Evolutionary conservation across 2,329 filamentous ascomycete genomes (phyloP), one percentile per base, ranked within the genome.

Genomic region (Aspergillus persii): DNA sequence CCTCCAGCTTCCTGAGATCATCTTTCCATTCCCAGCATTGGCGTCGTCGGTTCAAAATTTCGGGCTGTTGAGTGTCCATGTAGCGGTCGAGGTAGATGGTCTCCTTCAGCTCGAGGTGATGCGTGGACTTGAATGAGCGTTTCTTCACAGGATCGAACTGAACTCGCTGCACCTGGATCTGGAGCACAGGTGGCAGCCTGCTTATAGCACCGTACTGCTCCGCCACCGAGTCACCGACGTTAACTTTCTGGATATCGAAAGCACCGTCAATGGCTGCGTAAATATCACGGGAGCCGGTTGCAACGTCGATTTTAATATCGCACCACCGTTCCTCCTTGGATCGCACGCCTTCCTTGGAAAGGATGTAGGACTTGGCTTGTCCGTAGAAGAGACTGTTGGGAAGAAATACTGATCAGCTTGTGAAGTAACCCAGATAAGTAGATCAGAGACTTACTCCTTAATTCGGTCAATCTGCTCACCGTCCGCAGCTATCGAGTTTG

Each of bases 11-110:
- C 33, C 80, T 81, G 11, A 95, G 76, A 50, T 86, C 80, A 60
- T 83, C 82, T 62, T 91, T 90, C 75, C 89, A 86, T 50, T 84
- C 83, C 94, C 94, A 97, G 49, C 86, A 86, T 61, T 88, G 80
- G 61, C 87, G 83, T 30, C 92, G 86, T 48, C 84, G 81, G 48
- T 82, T 78, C 71, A 90, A 84, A 2, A 92, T 77, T 1, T 83
- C 77, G 2, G 87, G 84, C 46, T 86, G 81, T 4, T 82, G 80
- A 1, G 83, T 79, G 4, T 85, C 84, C 83, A 93, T 89, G 74
- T 96, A 99, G 30, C 93, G 86, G 75, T 98, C 95, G 55, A 99
- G 81, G 70, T 91, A 96, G 11, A 99, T 82, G 2, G 84, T 88
- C 64, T 95, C 89, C 4, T 89, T 87, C n/a, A 99, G 86, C 23